Evolutionary conservation across 768 basidiomycete species (phyloP).

Genomic region (Antrodiella citrinella): DNA sequence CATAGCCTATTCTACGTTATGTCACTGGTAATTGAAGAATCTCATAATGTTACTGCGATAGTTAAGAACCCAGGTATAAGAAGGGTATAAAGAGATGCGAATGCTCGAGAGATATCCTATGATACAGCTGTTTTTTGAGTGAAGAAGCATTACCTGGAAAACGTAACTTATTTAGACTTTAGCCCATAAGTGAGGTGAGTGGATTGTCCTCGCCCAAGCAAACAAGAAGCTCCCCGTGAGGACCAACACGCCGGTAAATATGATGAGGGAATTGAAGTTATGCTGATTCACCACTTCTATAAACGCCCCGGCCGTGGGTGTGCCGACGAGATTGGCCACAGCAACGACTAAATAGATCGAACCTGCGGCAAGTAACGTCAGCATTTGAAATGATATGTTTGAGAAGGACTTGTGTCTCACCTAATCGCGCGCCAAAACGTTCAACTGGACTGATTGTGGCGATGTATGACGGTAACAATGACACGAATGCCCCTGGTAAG

Average conservation of each 20-base stretch:
- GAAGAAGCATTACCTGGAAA: too few species aligned
- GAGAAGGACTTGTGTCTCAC: conserved; percentile 10
- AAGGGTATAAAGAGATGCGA: background rate
- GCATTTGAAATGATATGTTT: background rate
- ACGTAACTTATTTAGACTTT: too few species aligned
- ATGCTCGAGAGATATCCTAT: background rate
- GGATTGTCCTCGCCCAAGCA: conserved; percentile 3
- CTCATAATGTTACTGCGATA: background rate
- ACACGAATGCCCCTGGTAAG: conserved; percentile 21
- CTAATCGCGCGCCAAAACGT: conserved; percentile 23
- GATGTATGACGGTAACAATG: conserved; percentile 23
- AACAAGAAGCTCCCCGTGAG: conserved; percentile 11
- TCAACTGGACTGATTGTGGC: conserved; percentile 23
- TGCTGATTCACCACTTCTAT: conserved; percentile 16
- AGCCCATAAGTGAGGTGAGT: background rate
- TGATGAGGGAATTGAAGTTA: conserved; percentile 21
- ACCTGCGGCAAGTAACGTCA: conserved; percentile 12
- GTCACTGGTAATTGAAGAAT: too few species aligned
- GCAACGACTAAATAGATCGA: conserved; percentile 23
- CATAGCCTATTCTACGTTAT: too few species aligned
- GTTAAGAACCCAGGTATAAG: background rate
- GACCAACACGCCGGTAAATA: conserved; percentile 23
- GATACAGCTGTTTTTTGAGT: too few species aligned
- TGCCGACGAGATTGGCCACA: conserved; percentile 24
- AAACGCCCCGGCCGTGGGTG: conserved; percentile 26